A percentile compares a stretch with the other conserved stretches of the same genome.
These are phyloP conservation scores for Phytophthora europaea DNA, from an alignment of 352 stramenopile species.

Conservation along the genomic window DNA sequence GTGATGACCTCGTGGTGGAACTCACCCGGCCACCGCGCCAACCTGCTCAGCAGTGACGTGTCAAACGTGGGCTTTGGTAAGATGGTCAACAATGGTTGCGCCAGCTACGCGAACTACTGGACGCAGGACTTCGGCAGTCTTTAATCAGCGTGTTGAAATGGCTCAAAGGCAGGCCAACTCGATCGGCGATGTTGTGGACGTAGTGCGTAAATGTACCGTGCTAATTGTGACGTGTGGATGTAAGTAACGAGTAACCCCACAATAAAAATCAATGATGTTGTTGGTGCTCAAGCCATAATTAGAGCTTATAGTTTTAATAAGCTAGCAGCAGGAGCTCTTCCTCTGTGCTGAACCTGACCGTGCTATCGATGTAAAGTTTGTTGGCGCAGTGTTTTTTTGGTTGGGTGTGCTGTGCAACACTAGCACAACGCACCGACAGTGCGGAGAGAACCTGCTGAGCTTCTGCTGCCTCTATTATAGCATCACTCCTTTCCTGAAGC, in stretches of 20 bases:
- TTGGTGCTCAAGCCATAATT: background rate
- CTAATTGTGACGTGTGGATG: slow-evolving; percentile 6
- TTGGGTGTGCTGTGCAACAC: background rate
- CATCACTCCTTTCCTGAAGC: background rate
- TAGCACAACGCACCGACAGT: background rate
- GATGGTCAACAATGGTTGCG: slow-evolving; percentile 36
- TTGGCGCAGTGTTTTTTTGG: background rate
- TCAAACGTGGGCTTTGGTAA: slow-evolving; percentile 47
- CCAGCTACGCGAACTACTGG: slow-evolving; percentile 44
- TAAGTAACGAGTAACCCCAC: slow-evolving; percentile 4
- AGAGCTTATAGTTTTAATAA: too few species aligned
- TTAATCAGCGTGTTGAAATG: slow-evolving; percentile 4
- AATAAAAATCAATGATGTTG: background rate
- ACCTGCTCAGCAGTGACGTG: slow-evolving; percentile 48
- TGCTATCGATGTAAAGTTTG: slow-evolving; percentile 7
- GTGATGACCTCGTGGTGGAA: slow-evolving; percentile 71
- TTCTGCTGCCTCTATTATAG: background rate
- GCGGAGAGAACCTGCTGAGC: slow-evolving; percentile 3
- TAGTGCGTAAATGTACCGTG: slow-evolving; percentile 12
- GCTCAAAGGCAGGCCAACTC: slow-evolving; percentile 13
- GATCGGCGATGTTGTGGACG: background rate
- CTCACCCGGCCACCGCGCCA: slow-evolving; percentile 54
- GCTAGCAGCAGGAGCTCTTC: background rate
- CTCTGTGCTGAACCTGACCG: background rate
- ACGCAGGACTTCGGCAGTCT: slow-evolving; percentile 47